Base-by-base conservation (phyloP, 2,329 filamentous ascomycete species). In the Scopulariopsis brevicaulis region DNA sequence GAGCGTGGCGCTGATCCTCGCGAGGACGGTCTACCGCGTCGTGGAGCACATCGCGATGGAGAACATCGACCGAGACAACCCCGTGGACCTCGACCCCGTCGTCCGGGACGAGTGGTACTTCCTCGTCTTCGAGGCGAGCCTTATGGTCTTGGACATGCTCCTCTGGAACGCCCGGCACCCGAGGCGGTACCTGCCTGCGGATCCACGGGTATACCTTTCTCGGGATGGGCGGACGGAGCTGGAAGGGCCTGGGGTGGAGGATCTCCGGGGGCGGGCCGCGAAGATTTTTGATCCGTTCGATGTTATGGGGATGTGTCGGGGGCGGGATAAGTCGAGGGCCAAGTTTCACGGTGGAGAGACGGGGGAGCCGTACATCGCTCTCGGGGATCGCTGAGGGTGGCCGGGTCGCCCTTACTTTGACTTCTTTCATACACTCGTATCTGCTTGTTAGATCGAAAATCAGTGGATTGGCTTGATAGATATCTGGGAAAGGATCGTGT, bases 1-100 rank as follows among this genome's bases (percentile, higher is more conserved):
- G 24, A 71, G 68, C 0, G 63, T 74, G 0, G 52, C 62, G 8
- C 68, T 72, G 60, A 73, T 75, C 25, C 67, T 69, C 0, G 64
- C 73, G 18, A 76, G 80, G 18, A 83, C 83, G 60, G 70, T 81
- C 57, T 84, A 77, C 66, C 76, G 81, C 2, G 68, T 84, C 1
- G 64, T 72, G n/a, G 78, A 84, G 61, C 83, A 78, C 62, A 73
- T 73, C 0, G 69, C 69, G 0, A 62, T 67, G 1, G 68, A 66
- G 10, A 52, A 15, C 18, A 14, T 37, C 12, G 28, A 51, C 25
- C 15, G n/a, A 10, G 22, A 12, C 24, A 15, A 34, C 51, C 51
- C 51, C 12, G 28, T 24, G 7, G 22, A 50, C 22, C 43, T 57
- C 20, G 18, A 20, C 28, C 43, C 73, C 0, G 63, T 76, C 0